Evolutionary conservation across 768 basidiomycete species (phyloP), one percentile per base, ranked within the genome.

Genomic region (Trametes coccinea): DNA sequence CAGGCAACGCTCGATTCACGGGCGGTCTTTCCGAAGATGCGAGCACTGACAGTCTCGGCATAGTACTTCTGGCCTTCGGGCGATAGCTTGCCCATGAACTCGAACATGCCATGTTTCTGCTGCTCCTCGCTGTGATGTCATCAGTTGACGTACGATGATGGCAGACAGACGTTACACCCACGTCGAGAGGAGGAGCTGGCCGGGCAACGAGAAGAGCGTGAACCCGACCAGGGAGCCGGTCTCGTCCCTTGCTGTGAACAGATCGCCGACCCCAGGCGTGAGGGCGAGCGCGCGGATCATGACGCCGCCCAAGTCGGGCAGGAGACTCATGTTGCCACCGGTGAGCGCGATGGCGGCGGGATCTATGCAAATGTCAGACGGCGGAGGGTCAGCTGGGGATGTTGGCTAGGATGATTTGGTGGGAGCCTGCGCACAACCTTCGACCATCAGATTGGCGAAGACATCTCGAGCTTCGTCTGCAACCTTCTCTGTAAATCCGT

Each of bases 61-160:
- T 57, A 64, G 49, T 66, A 69, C 13, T 53, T 59, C 53, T 61
- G 50, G 1, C 61, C 67, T 40, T 60, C 65, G 17, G 61, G 60
- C 14, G 67, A 61, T 22, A 69, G 61, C 44, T 50, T 34, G 6
- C 30, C 57, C 51, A 66, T 43, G 59, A 63, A 64, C 16, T 65
- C 53, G 49, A 61, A 45, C 8, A 68, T 40, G 8, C 67, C 67
- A 13, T 59, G 39, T 45, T 66, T 57, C n/a, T 60, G 59, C 50
- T 66, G 55, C 47, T 63, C 67, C 2, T 60, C 56, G 7, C 67
- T 68, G 33, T 4, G 3, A 27, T 30, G 11, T 30, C 48, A 14
- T 9, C 22, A 31, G 14, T 48, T 22, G 46, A 7, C 17, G 8
- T 2, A 14, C 6, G 6, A 9, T 3, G 16, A 11, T 7, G 3